These are phyloP conservation scores for Hevea brasiliensis DNA, from an alignment of 345 rosid species.

Conservation along the genomic window DNA sequence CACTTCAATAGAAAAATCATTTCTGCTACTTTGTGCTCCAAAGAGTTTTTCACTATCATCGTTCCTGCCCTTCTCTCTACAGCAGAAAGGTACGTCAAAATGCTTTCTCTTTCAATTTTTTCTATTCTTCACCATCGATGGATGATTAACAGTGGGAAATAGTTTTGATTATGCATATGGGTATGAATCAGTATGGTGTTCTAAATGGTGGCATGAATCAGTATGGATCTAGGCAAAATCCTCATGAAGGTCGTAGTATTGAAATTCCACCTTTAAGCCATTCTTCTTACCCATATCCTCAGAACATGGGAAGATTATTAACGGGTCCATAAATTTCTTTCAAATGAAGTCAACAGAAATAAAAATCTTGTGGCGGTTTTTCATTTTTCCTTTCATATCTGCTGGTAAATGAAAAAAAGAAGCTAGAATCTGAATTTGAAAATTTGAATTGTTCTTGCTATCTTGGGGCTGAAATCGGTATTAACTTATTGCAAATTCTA, in stretches of 20 bases:
- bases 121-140: no score
- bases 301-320: constrained; percentile 69
- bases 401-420: constrained; percentile 23
- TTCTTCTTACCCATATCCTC: no score
- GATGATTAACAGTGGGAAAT: no score
- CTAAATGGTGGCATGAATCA: constrained; percentile 53
- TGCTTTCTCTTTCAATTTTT: no score
- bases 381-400: constrained; percentile 3
- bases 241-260: constrained; percentile 42
- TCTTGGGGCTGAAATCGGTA: constrained; percentile 19
- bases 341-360: constrained; percentile 15
- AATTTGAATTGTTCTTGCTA: constrained; percentile 6
- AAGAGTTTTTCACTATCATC: no score
- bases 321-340: constrained; percentile 58
- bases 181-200: constrained; percentile 57
- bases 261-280: no score
- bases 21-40: no score
- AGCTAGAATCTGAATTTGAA: constrained; percentile 22
- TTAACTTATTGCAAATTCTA: constrained; percentile 16
- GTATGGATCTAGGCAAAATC: constrained; percentile 54
- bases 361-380: constrained; percentile 16
- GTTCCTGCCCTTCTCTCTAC: no score
- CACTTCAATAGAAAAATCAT: no score
- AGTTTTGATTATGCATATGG: no score
- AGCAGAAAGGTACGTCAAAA: no score